These are phyloP conservation scores for Gloeostereum incarnatum DNA, from an alignment of 768 basidiomycete genomes.

Conservation along the genomic window DNA sequence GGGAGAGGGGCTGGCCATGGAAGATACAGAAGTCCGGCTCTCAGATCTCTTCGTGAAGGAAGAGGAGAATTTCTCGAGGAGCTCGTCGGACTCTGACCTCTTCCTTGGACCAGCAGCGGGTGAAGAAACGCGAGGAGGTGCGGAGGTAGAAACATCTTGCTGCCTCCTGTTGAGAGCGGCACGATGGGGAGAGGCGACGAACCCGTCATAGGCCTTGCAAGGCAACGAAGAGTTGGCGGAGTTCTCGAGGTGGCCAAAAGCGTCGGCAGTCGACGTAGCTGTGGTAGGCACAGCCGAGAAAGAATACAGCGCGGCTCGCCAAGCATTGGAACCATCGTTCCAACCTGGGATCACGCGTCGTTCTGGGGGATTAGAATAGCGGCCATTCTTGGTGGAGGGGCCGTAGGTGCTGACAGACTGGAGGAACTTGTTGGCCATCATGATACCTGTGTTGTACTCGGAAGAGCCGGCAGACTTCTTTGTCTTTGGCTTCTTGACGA, in stretches of 20 bases:
- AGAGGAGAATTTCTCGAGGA: conserved; percentile 29
- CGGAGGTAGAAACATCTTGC: conserved; percentile 42
- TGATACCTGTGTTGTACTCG: conserved; percentile 51
- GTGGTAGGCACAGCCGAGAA: conserved; percentile 40
- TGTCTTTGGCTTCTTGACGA: conserved; percentile 17
- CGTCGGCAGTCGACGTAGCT: conserved; percentile 32
- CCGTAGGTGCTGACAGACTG: conserved; percentile 32
- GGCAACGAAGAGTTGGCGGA: too few species aligned
- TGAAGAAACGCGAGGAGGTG: conserved; percentile 48
- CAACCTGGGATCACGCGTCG: conserved; percentile 51
- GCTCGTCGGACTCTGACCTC: too few species aligned
- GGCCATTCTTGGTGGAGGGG: conserved; percentile 17
- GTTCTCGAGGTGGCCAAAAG: too few species aligned
- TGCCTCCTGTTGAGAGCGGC: conserved; percentile 15
- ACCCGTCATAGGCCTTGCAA: too few species aligned
- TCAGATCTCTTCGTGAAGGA: too few species aligned
- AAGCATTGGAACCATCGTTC: conserved; percentile 58
- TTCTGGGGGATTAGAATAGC: conserved; percentile 19
- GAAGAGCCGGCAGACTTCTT: conserved; percentile 10
- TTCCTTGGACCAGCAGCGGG: too few species aligned
- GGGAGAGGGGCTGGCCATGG: conserved; percentile 24
- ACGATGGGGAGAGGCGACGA: conserved; percentile 10
- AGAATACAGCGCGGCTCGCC: conserved; percentile 58
- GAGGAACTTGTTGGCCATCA: conserved; percentile 60
- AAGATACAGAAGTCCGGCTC: conserved; percentile 24